Conservation (phyloP, 768 basidiomycete genomes). For the Gloeophyllum trabeum region DNA sequence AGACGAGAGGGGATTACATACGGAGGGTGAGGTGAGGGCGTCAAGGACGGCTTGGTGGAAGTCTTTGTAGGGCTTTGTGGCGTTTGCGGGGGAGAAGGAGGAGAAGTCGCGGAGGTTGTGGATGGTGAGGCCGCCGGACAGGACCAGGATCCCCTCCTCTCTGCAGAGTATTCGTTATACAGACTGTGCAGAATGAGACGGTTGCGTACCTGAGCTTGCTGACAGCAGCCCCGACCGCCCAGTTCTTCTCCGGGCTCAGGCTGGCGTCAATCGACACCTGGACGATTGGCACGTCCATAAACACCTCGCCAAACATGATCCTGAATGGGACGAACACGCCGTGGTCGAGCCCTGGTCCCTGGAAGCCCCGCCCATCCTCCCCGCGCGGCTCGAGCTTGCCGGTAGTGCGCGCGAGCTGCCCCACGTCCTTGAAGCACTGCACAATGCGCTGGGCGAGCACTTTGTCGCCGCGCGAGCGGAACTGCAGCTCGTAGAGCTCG, state of each 20-base stretch:
- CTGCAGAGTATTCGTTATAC: constrained; percentile 19
- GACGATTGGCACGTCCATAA: constrained; percentile 54
- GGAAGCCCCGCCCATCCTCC: constrained; percentile 51
- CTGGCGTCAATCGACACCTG: constrained; percentile 57
- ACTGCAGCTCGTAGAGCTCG: constrained; percentile 49
- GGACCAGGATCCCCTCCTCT: constrained; percentile 51
- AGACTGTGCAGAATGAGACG: constrained; percentile 8
- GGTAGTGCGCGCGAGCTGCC: constrained; percentile 38
- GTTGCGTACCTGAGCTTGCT: constrained; percentile 44
- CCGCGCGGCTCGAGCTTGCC: constrained; percentile 44
- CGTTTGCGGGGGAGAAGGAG: constrained; percentile 38
- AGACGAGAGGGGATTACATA: constrained; percentile 18
- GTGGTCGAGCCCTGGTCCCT: constrained; percentile 61
- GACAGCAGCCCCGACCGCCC: constrained; percentile 54
- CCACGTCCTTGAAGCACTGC: constrained; percentile 47
- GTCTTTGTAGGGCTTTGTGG: constrained; percentile 33
- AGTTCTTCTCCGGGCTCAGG: constrained; percentile 49
- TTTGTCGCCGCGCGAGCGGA: constrained; percentile 55
- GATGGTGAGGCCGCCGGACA: constrained; percentile 60
- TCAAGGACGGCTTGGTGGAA: constrained; percentile 51
- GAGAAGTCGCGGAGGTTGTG: constrained; percentile 53
- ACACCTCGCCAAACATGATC: constrained; percentile 65
- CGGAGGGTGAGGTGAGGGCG: constrained; percentile 39
- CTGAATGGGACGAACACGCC: constrained; percentile 76
- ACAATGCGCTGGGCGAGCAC: constrained; percentile 48